Base-by-base conservation (phyloP, 2,329 filamentous ascomycete species). In the Epichloe hybrida region DNA sequence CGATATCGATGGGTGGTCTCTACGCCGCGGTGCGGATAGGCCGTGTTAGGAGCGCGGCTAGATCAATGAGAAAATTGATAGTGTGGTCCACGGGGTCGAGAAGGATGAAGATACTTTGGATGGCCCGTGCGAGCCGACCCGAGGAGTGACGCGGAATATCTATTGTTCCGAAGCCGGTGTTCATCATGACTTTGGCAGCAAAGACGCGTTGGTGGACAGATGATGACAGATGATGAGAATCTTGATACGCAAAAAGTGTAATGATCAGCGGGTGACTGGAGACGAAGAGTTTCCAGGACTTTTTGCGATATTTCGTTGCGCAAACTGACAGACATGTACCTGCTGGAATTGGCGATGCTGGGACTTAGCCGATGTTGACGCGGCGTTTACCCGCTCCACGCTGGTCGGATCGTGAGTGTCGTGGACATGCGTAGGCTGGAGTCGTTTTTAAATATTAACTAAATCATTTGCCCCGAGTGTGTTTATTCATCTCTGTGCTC, bases 1-100 rank as follows among this genome's bases (percentile, higher is more conserved):
- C 35, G 38, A 31, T 31, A 11, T 31, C 9, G 35, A 21, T 44
- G 40, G 49, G 49, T 44, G 53, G 50, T 52, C 27, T 41, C 36
- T 48, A 46, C 35, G 43, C 39, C 39, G 46, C 31, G 53, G 49
- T 46, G 56, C 50, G 53, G 62, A 60, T 63, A 59, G 57, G 54
- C 50, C 58, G 56, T 69, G 67, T 67, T 70, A 69, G 64, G 62
- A 55, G 54, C 55, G 51, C 55, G 55, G 59, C 59, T 63, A 59
- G 61, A 61, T 58, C 61, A 59, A 62, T 58, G 58, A 20, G 56
- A 65, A 69, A 70, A 70, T 67, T 70, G 67, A 58, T 69, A 69
- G 68, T 69, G 68, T 57, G 58, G 53, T 63, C 31, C 31, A 63
- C 58, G 59, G 56, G 52, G 52, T 41, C 17, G 51, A 39, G 36